Base-by-base conservation (phyloP, 495 filamentous ascomycete genomes). In the Chaetomidium leptoderma region DNA sequence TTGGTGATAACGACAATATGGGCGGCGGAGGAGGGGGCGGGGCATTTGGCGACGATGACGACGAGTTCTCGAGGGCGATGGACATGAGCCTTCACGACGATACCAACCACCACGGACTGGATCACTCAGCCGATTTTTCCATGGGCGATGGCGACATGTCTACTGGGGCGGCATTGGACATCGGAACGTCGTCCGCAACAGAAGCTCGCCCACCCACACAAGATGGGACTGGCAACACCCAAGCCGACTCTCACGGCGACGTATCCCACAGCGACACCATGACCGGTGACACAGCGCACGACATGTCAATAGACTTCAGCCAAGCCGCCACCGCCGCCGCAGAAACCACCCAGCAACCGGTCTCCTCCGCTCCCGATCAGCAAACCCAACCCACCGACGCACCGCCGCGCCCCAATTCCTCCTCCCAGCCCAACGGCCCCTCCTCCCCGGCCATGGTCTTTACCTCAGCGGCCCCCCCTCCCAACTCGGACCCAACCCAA, bases 41-140 rank as follows among this genome's bases (percentile, higher is more conserved):
- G 4, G 78, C 79, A 7, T 89, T 88, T 63, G 84, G 79, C 21
- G 88, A 92, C 43, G 90, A 93, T 44, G 90, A 96, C 62, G 88
- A 95, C 67, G 90, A 92, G 55, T 93, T 96, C 65, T 86, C 87
- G 16, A 76, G 85, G 51, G 87, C 87, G 5, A 86, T 97, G 69
- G 84, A 84, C 39, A 87, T 86, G 59, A 55, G 47, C 4, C 55
- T 66, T 8, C 54, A 66, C 17, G 69, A 74, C 43, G 66, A 72
- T 11, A 59, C 63, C 30, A 66, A 66, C 36, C 43, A 65, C 37
- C 45, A 63, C 49, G 80, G 78, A 17, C 67, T 82, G 42, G 78
- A 76, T 44, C 72, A 81, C 52, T 75, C 68, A 2, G 71, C 65
- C 2, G 79, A 81, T 53, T 72, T 71, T 13, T 70, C 74, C 24